Base-by-base conservation (phyloP, 495 filamentous ascomycete species). In the Neurospora sp. region DNA sequence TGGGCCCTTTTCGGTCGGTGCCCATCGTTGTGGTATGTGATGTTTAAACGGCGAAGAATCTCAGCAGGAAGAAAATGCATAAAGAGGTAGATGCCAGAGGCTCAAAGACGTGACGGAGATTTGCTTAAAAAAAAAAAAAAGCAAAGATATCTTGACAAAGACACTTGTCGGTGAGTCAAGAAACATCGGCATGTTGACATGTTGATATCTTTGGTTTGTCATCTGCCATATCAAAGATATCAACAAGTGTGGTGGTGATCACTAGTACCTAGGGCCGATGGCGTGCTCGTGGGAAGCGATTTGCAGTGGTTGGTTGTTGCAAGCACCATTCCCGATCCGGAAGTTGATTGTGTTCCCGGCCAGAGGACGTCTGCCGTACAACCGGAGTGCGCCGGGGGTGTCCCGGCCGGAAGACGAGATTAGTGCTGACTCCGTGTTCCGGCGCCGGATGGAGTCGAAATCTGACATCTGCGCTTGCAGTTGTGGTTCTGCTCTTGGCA, bases 241-340 rank as follows among this genome's bases (percentile, higher is more conserved):
- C 35, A 35, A 35, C 35, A 31, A 12, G 10, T 31, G 27, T 61
- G 53, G n/a, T 31, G 40, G 37, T 44, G 40, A 70, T 46, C 40
- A 70, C 27, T 46, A 48, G 31, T 31, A 31, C 31, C 31, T 31
- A 31, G 31, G 40, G 71, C 72, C 73, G 70, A 74, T 74, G 68
- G 73, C 73, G 73, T 74, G 73, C 73, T 74, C 5, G 35, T 27
- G 37, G 40, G 59, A 74, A 46, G 70, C 70, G 39, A 74, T 74
- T 35, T 61, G 53, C 22, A 31, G 27, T 35, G 27, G 53, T 61
- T 14, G 27, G 27, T 35, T 14, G 53, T 61, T 14, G 53, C 53
- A 61, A 61, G 22, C 53, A 35, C 53, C 53, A 61, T 61, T 61
- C 53, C 53, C 53, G 27, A 61, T 61, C 22, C 53, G 53, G 53